Conservation (phyloP, 352 stramenopile genomes). For the Globisporangium middletonii region DNA sequence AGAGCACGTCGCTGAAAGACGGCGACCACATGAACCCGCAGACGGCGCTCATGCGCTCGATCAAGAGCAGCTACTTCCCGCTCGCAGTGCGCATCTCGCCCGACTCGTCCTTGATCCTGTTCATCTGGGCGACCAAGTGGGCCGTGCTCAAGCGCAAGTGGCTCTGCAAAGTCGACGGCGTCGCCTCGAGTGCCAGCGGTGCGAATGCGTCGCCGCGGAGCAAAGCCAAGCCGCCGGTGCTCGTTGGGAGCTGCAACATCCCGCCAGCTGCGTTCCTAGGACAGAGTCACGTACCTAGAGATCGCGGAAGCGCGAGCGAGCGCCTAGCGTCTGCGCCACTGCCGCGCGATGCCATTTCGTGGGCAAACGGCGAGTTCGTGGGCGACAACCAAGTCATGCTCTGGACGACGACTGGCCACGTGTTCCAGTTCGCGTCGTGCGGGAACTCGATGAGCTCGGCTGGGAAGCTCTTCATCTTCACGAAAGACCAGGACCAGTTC, state of each 20-base stretch:
- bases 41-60: slow-evolving; percentile 72
- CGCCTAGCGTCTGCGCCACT: neutral
- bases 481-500: slow-evolving; percentile 75
- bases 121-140: slow-evolving; percentile 76
- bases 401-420: slow-evolving; percentile 62
- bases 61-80: slow-evolving; percentile 76
- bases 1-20: slow-evolving; percentile 74
- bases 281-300: neutral
- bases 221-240: slow-evolving; percentile 21
- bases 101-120: slow-evolving; percentile 57
- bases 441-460: slow-evolving; percentile 16
- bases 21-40: slow-evolving; percentile 82
- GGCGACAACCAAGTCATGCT: slow-evolving; percentile 52
- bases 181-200: slow-evolving; percentile 4
- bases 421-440: slow-evolving; percentile 51
- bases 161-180: slow-evolving; percentile 44
- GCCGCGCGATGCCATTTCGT: slow-evolving; percentile 19
- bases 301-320: neutral
- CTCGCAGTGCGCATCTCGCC: slow-evolving; percentile 46
- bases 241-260: slow-evolving; percentile 49
- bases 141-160: slow-evolving; percentile 74
- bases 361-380: slow-evolving; percentile 66
- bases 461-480: slow-evolving; percentile 79
- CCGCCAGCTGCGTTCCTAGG: slow-evolving; percentile 26
- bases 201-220: slow-evolving; percentile 11